These are phyloP conservation scores for Cardiospermum halicacabum DNA, from an alignment of 345 rosid species.

Conservation along the genomic window DNA sequence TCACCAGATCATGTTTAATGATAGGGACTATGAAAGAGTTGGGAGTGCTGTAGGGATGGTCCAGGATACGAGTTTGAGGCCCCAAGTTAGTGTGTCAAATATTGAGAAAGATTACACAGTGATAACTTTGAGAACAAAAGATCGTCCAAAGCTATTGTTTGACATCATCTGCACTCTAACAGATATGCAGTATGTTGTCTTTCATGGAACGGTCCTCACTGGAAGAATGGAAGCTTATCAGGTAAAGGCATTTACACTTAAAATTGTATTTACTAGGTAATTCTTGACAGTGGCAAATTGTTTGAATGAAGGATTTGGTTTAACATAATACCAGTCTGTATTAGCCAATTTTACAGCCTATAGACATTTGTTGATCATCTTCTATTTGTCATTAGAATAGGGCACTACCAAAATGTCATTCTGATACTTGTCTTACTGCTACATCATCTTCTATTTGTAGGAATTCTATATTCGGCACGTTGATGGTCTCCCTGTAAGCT, in stretches of 20 bases:
- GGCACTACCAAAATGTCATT: not conserved
- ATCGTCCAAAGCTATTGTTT: conserved; percentile 77
- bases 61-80: conserved; percentile 45
- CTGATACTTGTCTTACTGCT: too few species aligned
- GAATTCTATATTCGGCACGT: conserved; percentile 77
- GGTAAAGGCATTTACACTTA: conserved; percentile 53
- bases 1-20: conserved; percentile 94
- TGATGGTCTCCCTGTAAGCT: conserved; percentile 69
- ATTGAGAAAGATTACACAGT: conserved; percentile 77
- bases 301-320: not conserved
- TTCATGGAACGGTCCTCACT: conserved; percentile 80
- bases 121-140: conserved; percentile 75
- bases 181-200: conserved; percentile 91
- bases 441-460: conserved; percentile 28
- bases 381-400: too few species aligned
- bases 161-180: conserved; percentile 88
- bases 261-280: not conserved
- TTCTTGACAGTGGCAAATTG: not conserved
- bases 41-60: conserved; percentile 32
- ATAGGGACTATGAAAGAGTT: conserved; percentile 78
- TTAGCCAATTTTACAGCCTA: not conserved
- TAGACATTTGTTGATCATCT: not conserved
- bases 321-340: not conserved
- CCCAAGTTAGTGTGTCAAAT: conserved; percentile 61
- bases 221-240: conserved; percentile 71